These are phyloP conservation scores for Cryptococcus wingfieldii DNA, from an alignment of 1,284 basidiomycete species.

Conservation along the genomic window DNA sequence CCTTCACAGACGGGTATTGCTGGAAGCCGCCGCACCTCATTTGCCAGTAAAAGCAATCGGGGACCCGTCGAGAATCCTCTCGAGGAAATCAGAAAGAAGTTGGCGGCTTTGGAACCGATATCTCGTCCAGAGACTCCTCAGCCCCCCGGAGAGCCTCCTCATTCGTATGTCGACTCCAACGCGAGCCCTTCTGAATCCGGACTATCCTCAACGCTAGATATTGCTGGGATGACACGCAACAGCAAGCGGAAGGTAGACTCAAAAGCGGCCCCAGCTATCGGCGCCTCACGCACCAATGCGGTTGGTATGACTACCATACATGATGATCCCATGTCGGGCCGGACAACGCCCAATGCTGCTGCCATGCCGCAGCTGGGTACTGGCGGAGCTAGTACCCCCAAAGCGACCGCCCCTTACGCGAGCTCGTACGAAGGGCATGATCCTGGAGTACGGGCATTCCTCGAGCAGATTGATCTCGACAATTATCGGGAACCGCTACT, in stretches of 20 bases:
- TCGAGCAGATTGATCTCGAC: constrained; percentile 86
- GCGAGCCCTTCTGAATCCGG: constrained; percentile 29
- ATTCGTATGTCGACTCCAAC: constrained; percentile 10
- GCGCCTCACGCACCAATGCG: constrained; percentile 71
- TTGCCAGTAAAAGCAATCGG: constrained; percentile 32
- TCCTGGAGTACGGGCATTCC: constrained; percentile 72
- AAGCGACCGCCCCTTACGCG: constrained; percentile 32
- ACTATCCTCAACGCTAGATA: constrained; percentile 35
- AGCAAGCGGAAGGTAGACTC: constrained; percentile 52
- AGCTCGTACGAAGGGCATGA: constrained; percentile 69
- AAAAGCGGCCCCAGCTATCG: constrained; percentile 78
- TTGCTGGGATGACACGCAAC: constrained; percentile 17
- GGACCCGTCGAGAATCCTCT: constrained; percentile 35
- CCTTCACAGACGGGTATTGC: constrained; percentile 11
- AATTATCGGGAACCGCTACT: constrained; percentile 72
- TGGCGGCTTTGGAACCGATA: constrained; percentile 33
- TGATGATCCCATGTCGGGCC: constrained; percentile 51
- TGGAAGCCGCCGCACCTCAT: constrained; percentile 37
- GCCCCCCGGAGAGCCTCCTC: constrained; percentile 1
- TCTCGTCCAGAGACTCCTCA: constrained; percentile 5
- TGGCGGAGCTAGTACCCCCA: constrained; percentile 10
- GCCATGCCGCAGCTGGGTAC: neutral
- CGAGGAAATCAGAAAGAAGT: constrained; percentile 39
- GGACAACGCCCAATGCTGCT: constrained; percentile 24
- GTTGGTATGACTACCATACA: constrained; percentile 53